Evolutionary conservation across 306 rosid species (phyloP).

Genomic region (Erythrophleum fordii): DNA sequence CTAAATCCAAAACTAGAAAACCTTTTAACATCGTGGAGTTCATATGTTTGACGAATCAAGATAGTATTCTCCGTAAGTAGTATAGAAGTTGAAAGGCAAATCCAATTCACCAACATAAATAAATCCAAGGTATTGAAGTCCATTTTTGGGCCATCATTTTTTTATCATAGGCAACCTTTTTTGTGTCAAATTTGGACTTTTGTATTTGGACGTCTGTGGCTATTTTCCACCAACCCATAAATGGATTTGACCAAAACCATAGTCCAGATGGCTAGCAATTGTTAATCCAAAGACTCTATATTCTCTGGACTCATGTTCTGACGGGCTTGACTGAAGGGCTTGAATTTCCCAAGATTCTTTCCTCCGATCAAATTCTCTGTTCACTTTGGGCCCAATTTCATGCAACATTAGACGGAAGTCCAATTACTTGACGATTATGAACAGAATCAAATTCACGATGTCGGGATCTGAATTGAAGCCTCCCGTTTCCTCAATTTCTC

Average conservation of each 20-base stretch:
- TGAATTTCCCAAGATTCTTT: too few relatives aligned
- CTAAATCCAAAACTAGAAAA: neutral
- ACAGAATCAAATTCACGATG: neutral
- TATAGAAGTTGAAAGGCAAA: neutral
- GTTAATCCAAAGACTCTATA: neutral
- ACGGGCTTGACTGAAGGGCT: too few relatives aligned
- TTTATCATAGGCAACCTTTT: too few relatives aligned
- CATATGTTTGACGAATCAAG: neutral
- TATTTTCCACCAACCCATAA: neutral
- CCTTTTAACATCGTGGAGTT: neutral
- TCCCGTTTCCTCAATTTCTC: neutral
- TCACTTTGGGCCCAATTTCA: neutral
- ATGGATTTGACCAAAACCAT: neutral
- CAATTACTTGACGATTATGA: neutral
- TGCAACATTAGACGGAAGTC: neutral
- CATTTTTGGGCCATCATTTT: too few relatives aligned
- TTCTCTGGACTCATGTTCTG: neutral
- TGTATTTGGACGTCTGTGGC: too few relatives aligned
- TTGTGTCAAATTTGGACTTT: neutral
- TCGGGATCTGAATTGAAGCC: neutral
- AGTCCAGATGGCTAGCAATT: too few relatives aligned
- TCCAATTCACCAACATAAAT: neutral
- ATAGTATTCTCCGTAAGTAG: neutral
- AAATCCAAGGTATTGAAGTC: too few relatives aligned
- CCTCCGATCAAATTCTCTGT: neutral